These are phyloP conservation scores for Apiospora phragmitis DNA, from an alignment of 2,329 filamentous ascomycete species.

Conservation along the genomic window DNA sequence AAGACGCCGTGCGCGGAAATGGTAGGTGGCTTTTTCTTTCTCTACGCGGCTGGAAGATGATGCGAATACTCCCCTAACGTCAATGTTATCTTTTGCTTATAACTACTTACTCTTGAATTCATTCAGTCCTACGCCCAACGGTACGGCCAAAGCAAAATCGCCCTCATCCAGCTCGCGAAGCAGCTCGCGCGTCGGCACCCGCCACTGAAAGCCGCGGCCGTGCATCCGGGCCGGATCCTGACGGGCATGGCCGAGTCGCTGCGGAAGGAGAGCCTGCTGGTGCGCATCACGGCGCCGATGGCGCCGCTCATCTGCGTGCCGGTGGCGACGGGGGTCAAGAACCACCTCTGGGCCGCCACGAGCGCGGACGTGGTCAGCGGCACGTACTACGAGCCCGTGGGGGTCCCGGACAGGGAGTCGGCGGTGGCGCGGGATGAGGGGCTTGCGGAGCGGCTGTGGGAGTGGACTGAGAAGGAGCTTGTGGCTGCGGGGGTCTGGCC, in stretches of 20 bases:
- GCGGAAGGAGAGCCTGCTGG: constrained; percentile 10
- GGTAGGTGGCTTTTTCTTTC: not conserved
- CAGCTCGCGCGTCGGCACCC: constrained; percentile 18
- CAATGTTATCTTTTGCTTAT: not conserved
- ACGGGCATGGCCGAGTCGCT: constrained; percentile 16
- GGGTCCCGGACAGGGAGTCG: constrained; percentile 20
- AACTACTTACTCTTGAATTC: not conserved
- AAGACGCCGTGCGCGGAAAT: not conserved
- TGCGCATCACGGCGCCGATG: not conserved
- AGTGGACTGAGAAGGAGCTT: constrained; percentile 36
- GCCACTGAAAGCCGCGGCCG: not conserved
- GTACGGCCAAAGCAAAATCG: constrained; percentile 23
- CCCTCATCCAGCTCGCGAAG: constrained; percentile 17
- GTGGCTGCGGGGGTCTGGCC: not conserved
- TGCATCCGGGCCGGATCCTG: constrained; percentile 19
- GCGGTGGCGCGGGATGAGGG: constrained; percentile 21
- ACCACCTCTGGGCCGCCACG: constrained; percentile 39
- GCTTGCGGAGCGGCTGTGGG: constrained; percentile 31
- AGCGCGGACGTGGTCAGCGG: constrained; percentile 30
- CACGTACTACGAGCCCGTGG: constrained; percentile 39
- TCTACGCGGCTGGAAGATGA: too few species aligned
- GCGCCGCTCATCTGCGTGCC: not conserved
- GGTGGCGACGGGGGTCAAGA: constrained; percentile 36
- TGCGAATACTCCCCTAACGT: too few species aligned
- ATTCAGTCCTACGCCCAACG: constrained; percentile 11